Evolutionary conservation across 345 rosid genomes (phyloP), one percentile per base, ranked within the genome.

Genomic region (Ailanthus altissimus): DNA sequence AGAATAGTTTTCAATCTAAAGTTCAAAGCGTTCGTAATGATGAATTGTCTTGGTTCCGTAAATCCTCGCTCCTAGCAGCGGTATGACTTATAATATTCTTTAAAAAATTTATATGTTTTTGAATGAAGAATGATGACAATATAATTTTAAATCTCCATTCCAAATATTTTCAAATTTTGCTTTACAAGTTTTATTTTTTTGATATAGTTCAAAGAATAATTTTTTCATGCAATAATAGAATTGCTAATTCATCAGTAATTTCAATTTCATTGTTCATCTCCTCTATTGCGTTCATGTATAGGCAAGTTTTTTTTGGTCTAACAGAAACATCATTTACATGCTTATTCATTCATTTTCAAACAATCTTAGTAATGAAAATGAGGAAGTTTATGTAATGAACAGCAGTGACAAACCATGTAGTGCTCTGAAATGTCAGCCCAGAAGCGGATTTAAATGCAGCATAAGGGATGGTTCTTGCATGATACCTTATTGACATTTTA

Each of bases 11-110:
- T 87, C 92, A 91, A 77, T 81, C 85, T 60, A 96, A 96, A 87
- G 97, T 94, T 80, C 97, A 92, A 82, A 82, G 72, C 72, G 88
- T 87, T 77, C 90, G 98, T 62, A 82, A 88, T 84, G 98, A 96
- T 46, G 99, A 96, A 80, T 81, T 96, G 80, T 91, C 95, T 50
- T 93, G 99, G 99, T 96, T 96, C 88, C 89, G 97, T 64, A 92
- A 93, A 84, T 94, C 98, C 78, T 92, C 90, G 60, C 79, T 92
- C 28, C 83, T 96, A 36, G 98, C 90, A 86, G 97, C 99, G 94
- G 99, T 96, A 92, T 72, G 88, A 47, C 73, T 51, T 47, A 45
- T 50, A 71, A 59, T 77, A 72, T 69, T 64, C 68, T 50, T 8
- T 70, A 40, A 74, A 79, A 70, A 60, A 2, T 65, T 51, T 78